phyloP scores from a whole-genome alignment of 164 flowering plant species.

The Umbilicus rupestris region DNA sequence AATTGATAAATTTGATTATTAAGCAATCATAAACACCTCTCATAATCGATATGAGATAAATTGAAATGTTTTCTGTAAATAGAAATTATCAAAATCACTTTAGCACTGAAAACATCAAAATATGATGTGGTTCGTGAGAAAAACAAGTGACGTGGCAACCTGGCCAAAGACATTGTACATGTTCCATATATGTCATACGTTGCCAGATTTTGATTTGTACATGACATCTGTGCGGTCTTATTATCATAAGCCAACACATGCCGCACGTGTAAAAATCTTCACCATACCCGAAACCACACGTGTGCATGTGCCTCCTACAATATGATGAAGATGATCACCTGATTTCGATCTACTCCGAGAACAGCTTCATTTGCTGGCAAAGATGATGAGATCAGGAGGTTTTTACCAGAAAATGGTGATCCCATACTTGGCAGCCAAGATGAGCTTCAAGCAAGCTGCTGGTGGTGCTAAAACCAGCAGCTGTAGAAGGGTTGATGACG shows the following conservation, averaged over 20 bases:
- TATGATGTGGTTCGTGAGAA: too few relatives aligned
- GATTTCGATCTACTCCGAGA: neutral
- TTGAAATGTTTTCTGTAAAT: too few relatives aligned
- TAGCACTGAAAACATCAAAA: neutral
- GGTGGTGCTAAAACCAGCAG: neutral
- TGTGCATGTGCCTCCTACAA: too few relatives aligned
- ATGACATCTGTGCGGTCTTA: neutral
- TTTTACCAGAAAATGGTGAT: neutral
- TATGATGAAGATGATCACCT: neutral
- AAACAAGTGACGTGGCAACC: neutral
- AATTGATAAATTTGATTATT: too few relatives aligned
- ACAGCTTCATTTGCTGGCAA: neutral
- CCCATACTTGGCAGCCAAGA: neutral
- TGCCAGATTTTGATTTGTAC: neutral
- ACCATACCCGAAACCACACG: neutral
- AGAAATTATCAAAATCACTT: neutral
- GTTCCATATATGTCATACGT: neutral
- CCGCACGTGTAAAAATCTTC: neutral
- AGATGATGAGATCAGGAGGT: conserved; percentile 1
- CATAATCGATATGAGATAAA: neutral
- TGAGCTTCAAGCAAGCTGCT: neutral
- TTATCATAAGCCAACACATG: neutral
- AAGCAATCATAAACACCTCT: too few relatives aligned
- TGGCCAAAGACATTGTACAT: conserved; percentile 1
- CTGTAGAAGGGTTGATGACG: neutral